phyloP scores from a whole-genome alignment of 2,329 filamentous ascomycete genomes.

The Celoporthe dispersa region DNA sequence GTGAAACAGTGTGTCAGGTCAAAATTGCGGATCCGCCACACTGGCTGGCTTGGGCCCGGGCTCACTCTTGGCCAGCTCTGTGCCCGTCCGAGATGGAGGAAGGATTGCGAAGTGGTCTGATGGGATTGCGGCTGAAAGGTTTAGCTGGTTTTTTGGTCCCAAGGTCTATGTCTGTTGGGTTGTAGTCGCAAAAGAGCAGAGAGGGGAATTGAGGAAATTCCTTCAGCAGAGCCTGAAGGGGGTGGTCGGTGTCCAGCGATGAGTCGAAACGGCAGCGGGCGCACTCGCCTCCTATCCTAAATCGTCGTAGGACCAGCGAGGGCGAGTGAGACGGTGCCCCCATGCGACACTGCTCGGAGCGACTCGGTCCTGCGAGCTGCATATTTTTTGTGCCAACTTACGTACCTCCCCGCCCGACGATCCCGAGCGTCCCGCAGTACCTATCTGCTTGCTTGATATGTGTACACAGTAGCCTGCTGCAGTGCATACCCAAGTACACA shows the following conservation, averaged over 20 bases:
- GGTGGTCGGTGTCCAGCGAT: not conserved
- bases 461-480: too few relatives aligned
- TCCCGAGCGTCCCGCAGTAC: not conserved
- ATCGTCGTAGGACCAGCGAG: constrained; percentile 17
- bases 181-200: constrained; percentile 1
- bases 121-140: constrained; percentile 13
- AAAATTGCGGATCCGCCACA: constrained; percentile 13
- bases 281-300: constrained; percentile 11
- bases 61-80: not conserved
- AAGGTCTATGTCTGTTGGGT: not conserved
- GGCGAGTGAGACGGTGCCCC: constrained; percentile 12
- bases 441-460: too few relatives aligned
- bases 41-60: constrained; percentile 8
- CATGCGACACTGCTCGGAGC: constrained; percentile 2
- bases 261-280: constrained; percentile 15
- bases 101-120: constrained; percentile 26
- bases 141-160: not conserved
- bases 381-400: not conserved
- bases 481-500: not conserved
- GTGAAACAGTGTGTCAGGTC: constrained; percentile 15
- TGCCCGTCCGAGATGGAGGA: not conserved
- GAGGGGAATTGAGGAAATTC: not conserved
- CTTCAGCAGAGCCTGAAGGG: not conserved
- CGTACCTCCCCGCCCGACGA: constrained; percentile 1
- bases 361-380: constrained; percentile 16